phyloP scores from a whole-genome alignment of 345 rosid genomes.

The Jatropha curcas region DNA sequence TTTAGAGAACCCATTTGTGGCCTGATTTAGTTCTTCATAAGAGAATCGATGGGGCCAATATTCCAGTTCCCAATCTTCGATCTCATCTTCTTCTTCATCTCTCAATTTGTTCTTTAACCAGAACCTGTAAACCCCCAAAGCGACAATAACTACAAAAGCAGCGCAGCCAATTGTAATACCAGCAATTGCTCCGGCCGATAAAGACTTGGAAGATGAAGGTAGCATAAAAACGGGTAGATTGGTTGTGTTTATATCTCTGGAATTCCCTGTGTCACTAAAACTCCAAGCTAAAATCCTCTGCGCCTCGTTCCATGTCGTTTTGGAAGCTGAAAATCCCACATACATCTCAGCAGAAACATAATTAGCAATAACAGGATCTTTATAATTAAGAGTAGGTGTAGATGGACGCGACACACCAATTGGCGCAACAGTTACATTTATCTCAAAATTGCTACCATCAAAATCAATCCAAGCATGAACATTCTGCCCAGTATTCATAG shows the following conservation, averaged over 20 bases:
- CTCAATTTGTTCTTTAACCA: slow-evolving; percentile 44
- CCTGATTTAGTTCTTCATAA: slow-evolving; percentile 64
- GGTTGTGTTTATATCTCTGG: slow-evolving; percentile 62
- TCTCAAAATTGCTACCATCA: slow-evolving; percentile 57
- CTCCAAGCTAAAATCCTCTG: slow-evolving; percentile 85
- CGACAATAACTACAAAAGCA: slow-evolving; percentile 37
- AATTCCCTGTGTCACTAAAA: slow-evolving; percentile 63
- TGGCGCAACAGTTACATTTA: slow-evolving; percentile 76
- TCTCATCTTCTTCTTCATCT: slow-evolving; percentile 52
- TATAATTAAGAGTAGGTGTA: slow-evolving; percentile 56
- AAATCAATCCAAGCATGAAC: slow-evolving; percentile 88
- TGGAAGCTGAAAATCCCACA: slow-evolving; percentile 82
- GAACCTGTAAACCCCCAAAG: slow-evolving; percentile 35
- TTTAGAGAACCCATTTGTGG: slow-evolving; percentile 61
- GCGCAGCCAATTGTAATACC: slow-evolving; percentile 66
- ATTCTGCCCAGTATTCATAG: slow-evolving; percentile 71
- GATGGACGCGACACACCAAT: slow-evolving; percentile 58
- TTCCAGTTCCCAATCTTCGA: slow-evolving; percentile 89
- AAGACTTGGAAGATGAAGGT: slow-evolving; percentile 41
- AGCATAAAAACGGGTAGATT: slow-evolving; percentile 56
- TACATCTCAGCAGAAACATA: slow-evolving; percentile 74
- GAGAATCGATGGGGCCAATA: slow-evolving; percentile 91
- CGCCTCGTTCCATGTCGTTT: slow-evolving; percentile 65
- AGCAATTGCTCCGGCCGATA: slow-evolving; percentile 59
- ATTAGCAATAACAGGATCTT: slow-evolving; percentile 60